Percentiles rank a stretch among this genome's conserved stretches.
Evolutionary conservation across 2,329 filamentous ascomycete species (phyloP).

Genomic region (Botrytis porri): DNA sequence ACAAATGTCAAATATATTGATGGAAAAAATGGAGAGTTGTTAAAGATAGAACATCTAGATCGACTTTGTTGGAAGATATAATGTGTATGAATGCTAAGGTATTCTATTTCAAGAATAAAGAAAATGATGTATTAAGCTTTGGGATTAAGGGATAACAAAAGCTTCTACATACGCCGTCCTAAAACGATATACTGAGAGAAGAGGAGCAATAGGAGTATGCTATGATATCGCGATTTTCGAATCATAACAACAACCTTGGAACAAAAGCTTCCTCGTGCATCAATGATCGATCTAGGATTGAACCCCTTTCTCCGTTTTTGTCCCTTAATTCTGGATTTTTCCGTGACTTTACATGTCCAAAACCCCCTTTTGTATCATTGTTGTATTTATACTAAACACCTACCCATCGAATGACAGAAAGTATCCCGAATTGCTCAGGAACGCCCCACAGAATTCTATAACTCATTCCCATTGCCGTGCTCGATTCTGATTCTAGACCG

Average conservation of each 20-base stretch:
- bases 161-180: background rate
- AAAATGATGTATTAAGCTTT: background rate
- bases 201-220: background rate
- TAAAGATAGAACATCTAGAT: background rate
- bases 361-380: background rate
- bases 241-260: background rate
- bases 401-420: background rate
- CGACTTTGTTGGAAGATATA: background rate
- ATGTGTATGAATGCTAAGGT: background rate
- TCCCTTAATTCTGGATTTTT: background rate
- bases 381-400: background rate
- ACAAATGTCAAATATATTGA: background rate
- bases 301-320: background rate
- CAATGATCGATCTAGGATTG: background rate
- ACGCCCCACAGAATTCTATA: background rate
- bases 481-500: background rate
- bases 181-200: background rate
- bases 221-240: background rate
- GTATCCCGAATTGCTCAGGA: background rate
- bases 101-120: constrained; percentile 7
- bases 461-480: background rate
- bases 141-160: background rate
- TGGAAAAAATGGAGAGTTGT: background rate
- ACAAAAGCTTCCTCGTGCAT: background rate
- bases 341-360: background rate